Percentiles rank a stretch among this genome's conserved stretches.
These are phyloP conservation scores for Xylaria sp. DNA, from an alignment of 2,329 filamentous ascomycete species.

Conservation along the genomic window DNA sequence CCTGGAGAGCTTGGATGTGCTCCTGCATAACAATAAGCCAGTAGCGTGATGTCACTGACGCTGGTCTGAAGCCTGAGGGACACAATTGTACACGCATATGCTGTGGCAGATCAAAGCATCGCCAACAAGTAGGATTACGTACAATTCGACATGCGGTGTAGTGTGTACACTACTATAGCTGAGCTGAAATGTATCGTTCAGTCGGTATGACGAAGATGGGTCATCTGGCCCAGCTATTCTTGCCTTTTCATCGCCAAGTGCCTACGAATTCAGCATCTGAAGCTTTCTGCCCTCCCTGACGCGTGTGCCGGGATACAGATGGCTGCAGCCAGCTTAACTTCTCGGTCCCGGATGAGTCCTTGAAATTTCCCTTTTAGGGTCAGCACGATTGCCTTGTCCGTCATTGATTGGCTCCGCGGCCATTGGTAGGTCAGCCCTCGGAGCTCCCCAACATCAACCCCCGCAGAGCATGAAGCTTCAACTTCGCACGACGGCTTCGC, in stretches of 20 bases:
- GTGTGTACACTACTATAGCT: background rate
- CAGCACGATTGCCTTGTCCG: slow-evolving; percentile 13
- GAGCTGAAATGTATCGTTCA: slow-evolving; percentile 6
- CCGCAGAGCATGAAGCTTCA: slow-evolving; percentile 29
- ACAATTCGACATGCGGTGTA: slow-evolving; percentile 1
- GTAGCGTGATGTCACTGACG: slow-evolving; percentile 1
- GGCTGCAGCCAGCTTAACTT: slow-evolving; percentile 3
- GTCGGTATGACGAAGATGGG: slow-evolving; percentile 14
- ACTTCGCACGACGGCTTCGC: slow-evolving; percentile 19
- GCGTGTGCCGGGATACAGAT: slow-evolving; percentile 22
- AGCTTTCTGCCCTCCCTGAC: slow-evolving; percentile 18
- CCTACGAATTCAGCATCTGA: slow-evolving; percentile 1
- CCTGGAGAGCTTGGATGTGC: background rate
- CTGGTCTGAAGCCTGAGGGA: background rate
- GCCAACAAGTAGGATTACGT: background rate
- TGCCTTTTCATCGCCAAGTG: background rate
- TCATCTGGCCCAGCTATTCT: background rate
- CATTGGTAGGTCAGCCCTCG: slow-evolving; percentile 26
- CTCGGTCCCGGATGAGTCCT: slow-evolving; percentile 33
- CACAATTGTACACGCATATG: slow-evolving; percentile 16
- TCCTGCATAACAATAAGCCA: background rate
- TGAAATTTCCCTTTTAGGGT: slow-evolving; percentile 28
- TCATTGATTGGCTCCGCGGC: slow-evolving; percentile 32
- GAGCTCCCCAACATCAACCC: slow-evolving; percentile 36
- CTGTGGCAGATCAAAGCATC: background rate